These are phyloP conservation scores for Yarrowia galli DNA, from an alignment of 1,139 yeast genomes.

Conservation along the genomic window DNA sequence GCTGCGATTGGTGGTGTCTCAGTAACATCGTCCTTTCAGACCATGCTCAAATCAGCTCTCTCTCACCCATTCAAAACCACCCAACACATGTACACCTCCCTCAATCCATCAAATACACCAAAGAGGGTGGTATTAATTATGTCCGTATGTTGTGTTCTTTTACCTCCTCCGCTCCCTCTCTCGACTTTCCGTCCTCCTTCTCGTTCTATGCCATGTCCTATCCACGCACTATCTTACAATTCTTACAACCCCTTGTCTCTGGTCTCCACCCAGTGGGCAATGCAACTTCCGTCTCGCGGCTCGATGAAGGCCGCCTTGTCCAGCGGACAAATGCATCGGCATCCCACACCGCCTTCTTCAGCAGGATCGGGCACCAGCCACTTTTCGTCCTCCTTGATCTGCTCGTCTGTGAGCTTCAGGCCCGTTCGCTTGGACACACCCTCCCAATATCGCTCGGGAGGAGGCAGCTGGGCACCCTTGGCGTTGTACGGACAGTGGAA, in stretches of 20 bases:
- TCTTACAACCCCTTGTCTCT: conserved; percentile 15
- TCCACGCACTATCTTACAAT: conserved; percentile 2
- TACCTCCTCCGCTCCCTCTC: neutral
- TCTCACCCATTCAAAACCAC: too few relatives aligned
- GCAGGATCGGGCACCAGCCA: conserved; percentile 60
- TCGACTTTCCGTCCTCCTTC: neutral
- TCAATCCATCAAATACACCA: neutral
- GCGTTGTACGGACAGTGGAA: conserved; percentile 78
- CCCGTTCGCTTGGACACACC: conserved; percentile 26
- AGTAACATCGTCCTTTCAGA: too few relatives aligned
- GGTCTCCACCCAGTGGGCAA: conserved; percentile 60
- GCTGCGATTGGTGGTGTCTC: too few relatives aligned
- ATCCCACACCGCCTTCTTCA: conserved; percentile 70
- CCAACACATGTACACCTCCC: too few relatives aligned
- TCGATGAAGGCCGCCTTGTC: conserved; percentile 59
- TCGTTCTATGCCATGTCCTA: conserved; percentile 4
- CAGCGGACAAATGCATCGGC: conserved; percentile 82
- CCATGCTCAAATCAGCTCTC: too few relatives aligned
- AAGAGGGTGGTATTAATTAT: conserved; percentile 25
- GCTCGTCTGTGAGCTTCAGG: conserved; percentile 41
- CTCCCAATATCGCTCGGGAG: conserved; percentile 30
- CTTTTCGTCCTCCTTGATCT: conserved; percentile 49
- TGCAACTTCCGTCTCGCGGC: conserved; percentile 61
- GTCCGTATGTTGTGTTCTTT: conserved; percentile 13
- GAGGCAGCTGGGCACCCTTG: conserved; percentile 44